Conservation (phyloP, 495 filamentous ascomycete species). For the Cercophora sp. region DNA sequence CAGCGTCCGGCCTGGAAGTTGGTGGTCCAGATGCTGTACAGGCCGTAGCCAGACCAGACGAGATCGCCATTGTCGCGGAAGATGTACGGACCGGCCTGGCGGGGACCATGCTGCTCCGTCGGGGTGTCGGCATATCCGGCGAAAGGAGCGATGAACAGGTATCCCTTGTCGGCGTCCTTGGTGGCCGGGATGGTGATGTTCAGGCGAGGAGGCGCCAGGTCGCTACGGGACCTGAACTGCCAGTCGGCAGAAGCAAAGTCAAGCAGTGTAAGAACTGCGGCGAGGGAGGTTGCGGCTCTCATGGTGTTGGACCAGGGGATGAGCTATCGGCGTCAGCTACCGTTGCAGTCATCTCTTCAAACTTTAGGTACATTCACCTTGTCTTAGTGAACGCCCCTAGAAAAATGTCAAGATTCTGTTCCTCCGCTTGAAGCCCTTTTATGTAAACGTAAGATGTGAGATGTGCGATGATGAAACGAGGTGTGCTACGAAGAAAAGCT, state of each 20-base stretch:
- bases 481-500: not conserved
- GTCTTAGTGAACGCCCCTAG: constrained; percentile 39
- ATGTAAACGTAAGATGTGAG: not conserved
- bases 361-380: constrained; percentile 59
- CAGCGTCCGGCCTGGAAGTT: constrained; percentile 41
- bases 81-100: constrained; percentile 54
- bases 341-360: constrained; percentile 28
- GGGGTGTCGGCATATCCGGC: constrained; percentile 42
- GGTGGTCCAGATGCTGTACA: constrained; percentile 52
- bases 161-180: constrained; percentile 46
- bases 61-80: constrained; percentile 52
- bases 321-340: constrained; percentile 40
- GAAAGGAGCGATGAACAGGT: constrained; percentile 54
- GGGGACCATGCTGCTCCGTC: constrained; percentile 46
- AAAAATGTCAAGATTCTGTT: constrained; percentile 8
- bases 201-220: constrained; percentile 51
- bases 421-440: not conserved
- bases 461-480: not conserved
- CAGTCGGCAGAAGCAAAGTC: constrained; percentile 43
- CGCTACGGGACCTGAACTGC: constrained; percentile 53
- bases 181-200: constrained; percentile 55
- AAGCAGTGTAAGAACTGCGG: constrained; percentile 24
- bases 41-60: constrained; percentile 53
- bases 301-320: constrained; percentile 29
- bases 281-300: constrained; percentile 25